Evolutionary conservation across 2,329 filamentous ascomycete genomes (phyloP).

Genomic region (Talaromyces sp.): DNA sequence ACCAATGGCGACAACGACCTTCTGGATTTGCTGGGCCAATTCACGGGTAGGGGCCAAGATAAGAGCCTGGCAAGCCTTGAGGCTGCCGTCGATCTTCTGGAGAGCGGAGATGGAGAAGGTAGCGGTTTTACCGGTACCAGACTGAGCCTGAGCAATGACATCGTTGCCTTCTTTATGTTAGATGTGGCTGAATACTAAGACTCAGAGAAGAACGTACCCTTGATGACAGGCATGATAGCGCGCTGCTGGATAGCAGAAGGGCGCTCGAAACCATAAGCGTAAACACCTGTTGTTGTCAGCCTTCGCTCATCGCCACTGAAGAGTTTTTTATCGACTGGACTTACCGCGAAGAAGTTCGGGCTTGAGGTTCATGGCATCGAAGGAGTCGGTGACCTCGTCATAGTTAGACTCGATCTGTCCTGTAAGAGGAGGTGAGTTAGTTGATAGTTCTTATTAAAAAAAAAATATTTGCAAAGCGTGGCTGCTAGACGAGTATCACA

Average conservation of each 20-base stretch:
- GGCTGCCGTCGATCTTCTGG: conserved; percentile 92
- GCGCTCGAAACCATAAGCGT: conserved; percentile 99
- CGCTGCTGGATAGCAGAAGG: conserved; percentile 99
- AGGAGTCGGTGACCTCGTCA: conserved; percentile 98
- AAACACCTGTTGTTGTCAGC: conserved; percentile 64
- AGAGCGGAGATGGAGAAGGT: conserved; percentile 99
- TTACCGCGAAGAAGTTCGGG: conserved; percentile 90
- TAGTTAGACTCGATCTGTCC: conserved; percentile 99
- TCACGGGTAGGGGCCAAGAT: conserved; percentile 98
- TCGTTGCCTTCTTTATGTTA: conserved; percentile 68
- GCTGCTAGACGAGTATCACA: not conserved
- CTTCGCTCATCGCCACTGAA: conserved; percentile 20
- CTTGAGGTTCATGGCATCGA: conserved; percentile 98
- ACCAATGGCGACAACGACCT: conserved; percentile 96
- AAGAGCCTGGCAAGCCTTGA: conserved; percentile 97
- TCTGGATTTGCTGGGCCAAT: conserved; percentile 98
- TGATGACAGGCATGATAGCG: conserved; percentile 99
- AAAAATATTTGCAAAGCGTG: conserved; percentile 8
- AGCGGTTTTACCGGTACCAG: conserved; percentile 98
- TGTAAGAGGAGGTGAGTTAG: conserved; percentile 42
- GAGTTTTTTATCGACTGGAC: conserved; percentile 35
- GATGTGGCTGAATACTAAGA: not conserved
- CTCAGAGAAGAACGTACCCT: conserved; percentile 61
- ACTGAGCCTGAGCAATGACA: conserved; percentile 99
- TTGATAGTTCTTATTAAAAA: not conserved